Evolutionary conservation across 768 basidiomycete species (phyloP).

Genomic region (Dentipellis sp.): DNA sequence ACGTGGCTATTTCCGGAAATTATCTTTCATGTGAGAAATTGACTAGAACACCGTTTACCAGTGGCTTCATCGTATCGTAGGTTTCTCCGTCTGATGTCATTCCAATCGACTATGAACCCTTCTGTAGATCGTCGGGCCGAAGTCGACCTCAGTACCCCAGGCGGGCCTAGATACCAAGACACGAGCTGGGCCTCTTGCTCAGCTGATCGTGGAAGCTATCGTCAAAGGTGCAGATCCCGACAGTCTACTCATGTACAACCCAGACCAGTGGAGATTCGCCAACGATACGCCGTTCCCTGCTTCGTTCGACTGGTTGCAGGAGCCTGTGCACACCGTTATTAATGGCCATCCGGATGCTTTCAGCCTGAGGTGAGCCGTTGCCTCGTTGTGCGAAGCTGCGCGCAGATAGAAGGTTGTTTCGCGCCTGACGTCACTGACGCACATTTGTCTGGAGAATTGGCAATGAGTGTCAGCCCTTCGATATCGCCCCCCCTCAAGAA

Average conservation of each 20-base stretch:
- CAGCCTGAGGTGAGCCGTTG: constrained; percentile 25
- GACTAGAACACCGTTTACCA: constrained; percentile 6
- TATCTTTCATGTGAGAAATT: not conserved
- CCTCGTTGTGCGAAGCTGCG: not conserved
- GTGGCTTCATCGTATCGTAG: constrained; percentile 33
- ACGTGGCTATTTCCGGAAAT: not conserved
- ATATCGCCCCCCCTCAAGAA: constrained; percentile 27
- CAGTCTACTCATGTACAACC: constrained; percentile 36
- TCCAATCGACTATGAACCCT: not conserved
- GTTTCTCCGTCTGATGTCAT: constrained; percentile 1
- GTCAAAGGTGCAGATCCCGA: constrained; percentile 36
- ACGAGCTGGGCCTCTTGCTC: constrained; percentile 40
- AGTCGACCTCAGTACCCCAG: constrained; percentile 40
- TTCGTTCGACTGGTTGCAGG: constrained; percentile 37
- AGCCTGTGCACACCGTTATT: constrained; percentile 30
- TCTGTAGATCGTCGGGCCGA: constrained; percentile 38
- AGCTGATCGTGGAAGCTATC: constrained; percentile 37
- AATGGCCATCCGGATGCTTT: constrained; percentile 44
- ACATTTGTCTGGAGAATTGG: constrained; percentile 17
- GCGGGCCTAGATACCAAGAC: constrained; percentile 43
- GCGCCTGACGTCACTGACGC: not conserved
- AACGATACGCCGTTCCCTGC: constrained; percentile 34
- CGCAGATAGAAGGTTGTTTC: not conserved
- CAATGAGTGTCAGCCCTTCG: constrained; percentile 27
- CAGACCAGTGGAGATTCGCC: constrained; percentile 37